Evolutionary conservation across 306 rosid genomes (phyloP).

Genomic region (Sesbania bispinosa): DNA sequence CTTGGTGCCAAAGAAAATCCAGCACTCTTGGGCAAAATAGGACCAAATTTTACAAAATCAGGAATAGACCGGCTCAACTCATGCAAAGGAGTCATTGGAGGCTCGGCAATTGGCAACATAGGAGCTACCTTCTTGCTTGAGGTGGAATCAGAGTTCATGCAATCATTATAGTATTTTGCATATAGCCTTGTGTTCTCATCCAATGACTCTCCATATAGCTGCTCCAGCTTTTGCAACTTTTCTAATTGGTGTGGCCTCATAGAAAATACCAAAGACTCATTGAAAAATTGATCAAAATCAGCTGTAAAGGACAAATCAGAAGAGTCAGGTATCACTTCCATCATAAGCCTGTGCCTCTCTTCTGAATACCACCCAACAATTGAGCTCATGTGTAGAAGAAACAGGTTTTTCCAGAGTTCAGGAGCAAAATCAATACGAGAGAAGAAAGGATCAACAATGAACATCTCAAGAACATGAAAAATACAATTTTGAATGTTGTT

Average conservation of each 20-base stretch:
- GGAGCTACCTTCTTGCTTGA: slow-evolving; percentile 62
- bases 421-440: slow-evolving; percentile 86
- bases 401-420: slow-evolving; percentile 74
- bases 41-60: slow-evolving; percentile 86
- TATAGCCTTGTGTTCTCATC: slow-evolving; percentile 72
- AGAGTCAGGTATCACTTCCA: slow-evolving; percentile 76
- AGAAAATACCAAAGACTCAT: slow-evolving; percentile 65
- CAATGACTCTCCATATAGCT: slow-evolving; percentile 78
- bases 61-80: slow-evolving; percentile 84
- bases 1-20: slow-evolving; percentile 61
- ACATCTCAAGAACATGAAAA: slow-evolving; percentile 80
- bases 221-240: slow-evolving; percentile 67
- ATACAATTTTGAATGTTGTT: slow-evolving; percentile 53
- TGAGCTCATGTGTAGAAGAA: slow-evolving; percentile 86
- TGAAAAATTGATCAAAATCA: slow-evolving; percentile 70
- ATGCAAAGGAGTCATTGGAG: slow-evolving; percentile 93
- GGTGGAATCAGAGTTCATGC: slow-evolving; percentile 57
- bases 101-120: slow-evolving; percentile 95
- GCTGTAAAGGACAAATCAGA: slow-evolving; percentile 73
- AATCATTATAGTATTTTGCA: slow-evolving; percentile 81
- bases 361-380: slow-evolving; percentile 93
- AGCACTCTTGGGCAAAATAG: slow-evolving; percentile 89
- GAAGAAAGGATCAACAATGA: slow-evolving; percentile 74
- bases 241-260: slow-evolving; percentile 81
- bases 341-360: slow-evolving; percentile 78